A percentile compares a stretch with the other conserved stretches of the same genome.
phyloP scores from a whole-genome alignment of 2,329 filamentous ascomycete genomes.

The Simplicillium sp. region DNA sequence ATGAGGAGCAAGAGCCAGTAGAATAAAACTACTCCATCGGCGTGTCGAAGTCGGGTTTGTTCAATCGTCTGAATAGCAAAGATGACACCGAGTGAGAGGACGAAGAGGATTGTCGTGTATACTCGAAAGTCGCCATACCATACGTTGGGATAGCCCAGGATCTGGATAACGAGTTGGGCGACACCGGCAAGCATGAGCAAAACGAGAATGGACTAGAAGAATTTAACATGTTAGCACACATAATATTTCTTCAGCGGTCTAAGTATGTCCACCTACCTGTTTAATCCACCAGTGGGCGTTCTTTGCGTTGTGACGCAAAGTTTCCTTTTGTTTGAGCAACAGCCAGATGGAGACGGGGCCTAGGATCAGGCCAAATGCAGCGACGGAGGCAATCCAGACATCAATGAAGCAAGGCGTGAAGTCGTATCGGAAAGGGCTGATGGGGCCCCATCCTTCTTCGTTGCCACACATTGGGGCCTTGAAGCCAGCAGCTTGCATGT shows the following conservation, averaged over 20 bases:
- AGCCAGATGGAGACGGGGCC: conserved; percentile 74
- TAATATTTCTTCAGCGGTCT: not conserved
- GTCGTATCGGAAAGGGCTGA: conserved; percentile 82
- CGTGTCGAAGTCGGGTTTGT: conserved; percentile 70
- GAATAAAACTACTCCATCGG: conserved; percentile 81
- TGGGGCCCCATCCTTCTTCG: conserved; percentile 86
- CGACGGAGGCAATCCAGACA: conserved; percentile 72
- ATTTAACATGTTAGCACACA: conserved; percentile 8
- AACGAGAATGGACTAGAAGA: conserved; percentile 45
- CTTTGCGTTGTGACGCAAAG: conserved; percentile 55
- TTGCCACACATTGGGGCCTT: conserved; percentile 71
- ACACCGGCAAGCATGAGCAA: conserved; percentile 59
- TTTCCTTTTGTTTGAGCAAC: conserved; percentile 59
- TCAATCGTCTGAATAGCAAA: conserved; percentile 80
- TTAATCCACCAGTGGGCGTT: conserved; percentile 93
- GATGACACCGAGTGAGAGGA: conserved; percentile 64
- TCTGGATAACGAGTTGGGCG: conserved; percentile 68
- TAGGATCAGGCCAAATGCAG: conserved; percentile 67
- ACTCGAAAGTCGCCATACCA: conserved; percentile 81
- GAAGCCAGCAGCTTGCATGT: conserved; percentile 42
- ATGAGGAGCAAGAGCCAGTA: conserved; percentile 87
- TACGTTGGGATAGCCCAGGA: conserved; percentile 55
- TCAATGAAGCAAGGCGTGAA: conserved; percentile 98
- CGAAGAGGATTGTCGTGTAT: conserved; percentile 65
- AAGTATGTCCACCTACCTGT: conserved; percentile 49